A percentile compares a stretch with the other conserved stretches of the same genome.
phyloP scores from a whole-genome alignment of 345 rosid genomes.

The Linum trigynum region DNA sequence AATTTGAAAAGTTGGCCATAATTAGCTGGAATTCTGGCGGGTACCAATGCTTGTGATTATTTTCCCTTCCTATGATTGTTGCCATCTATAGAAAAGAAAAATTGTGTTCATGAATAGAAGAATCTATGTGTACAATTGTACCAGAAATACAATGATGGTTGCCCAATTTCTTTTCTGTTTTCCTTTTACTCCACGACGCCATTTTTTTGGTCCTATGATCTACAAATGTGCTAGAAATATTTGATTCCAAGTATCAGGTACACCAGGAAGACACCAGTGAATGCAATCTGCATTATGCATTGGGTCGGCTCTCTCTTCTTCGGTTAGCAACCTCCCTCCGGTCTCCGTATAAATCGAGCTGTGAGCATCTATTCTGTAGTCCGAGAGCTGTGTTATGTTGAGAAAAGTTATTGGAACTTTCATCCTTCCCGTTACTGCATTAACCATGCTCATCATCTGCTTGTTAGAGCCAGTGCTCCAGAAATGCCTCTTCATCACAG shows the following conservation, averaged over 20 bases:
- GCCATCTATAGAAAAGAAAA: not conserved
- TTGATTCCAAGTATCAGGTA: slow-evolving; percentile 88
- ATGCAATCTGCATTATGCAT: slow-evolving; percentile 72
- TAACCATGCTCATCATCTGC: slow-evolving; percentile 65
- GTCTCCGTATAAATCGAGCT: slow-evolving; percentile 67
- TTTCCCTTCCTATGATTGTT: no score
- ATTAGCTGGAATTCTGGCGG: no score
- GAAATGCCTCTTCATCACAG: slow-evolving; percentile 45
- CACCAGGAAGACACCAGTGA: slow-evolving; percentile 94
- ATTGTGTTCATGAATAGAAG: not conserved
- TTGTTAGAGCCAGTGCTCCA: slow-evolving; percentile 64
- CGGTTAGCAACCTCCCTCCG: slow-evolving; percentile 58
- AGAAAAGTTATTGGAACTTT: slow-evolving; percentile 58
- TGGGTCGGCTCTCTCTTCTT: slow-evolving; percentile 60
- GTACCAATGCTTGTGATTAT: no score
- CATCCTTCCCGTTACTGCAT: slow-evolving; percentile 41
- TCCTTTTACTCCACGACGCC: no score
- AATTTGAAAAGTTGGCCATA: no score
- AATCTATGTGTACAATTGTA: not conserved
- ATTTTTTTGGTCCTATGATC: not conserved
- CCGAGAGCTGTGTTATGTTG: slow-evolving; percentile 80
- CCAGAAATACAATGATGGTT: not conserved
- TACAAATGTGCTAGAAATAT: slow-evolving; percentile 69
- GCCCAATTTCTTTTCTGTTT: no score
- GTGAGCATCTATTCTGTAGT: slow-evolving; percentile 76